Percentiles rank a stretch among this genome's conserved stretches.
Evolutionary conservation across 257 asterid species (phyloP).

Genomic region (Gardenia jasminoides): DNA sequence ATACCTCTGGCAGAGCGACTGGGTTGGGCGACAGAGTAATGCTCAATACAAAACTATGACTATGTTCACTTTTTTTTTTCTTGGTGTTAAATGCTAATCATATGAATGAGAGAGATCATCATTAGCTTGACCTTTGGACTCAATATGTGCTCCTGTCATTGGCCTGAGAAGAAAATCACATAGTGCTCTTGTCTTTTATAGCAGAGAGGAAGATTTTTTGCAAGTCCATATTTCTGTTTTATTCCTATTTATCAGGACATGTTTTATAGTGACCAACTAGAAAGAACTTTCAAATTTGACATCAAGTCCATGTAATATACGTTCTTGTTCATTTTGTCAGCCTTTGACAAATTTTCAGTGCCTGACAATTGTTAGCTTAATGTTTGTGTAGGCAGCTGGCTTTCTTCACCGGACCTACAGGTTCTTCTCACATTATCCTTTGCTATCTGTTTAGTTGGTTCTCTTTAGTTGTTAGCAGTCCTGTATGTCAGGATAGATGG

Average conservation of each 20-base stretch:
- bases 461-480: neutral
- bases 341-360: neutral
- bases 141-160: neutral
- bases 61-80: neutral
- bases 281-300: conserved; percentile 7
- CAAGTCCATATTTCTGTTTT: neutral
- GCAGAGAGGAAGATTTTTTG: neutral
- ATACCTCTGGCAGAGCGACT: conserved; percentile 79
- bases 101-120: neutral
- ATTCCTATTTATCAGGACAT: neutral
- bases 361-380: conserved; percentile 19
- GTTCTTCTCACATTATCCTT: conserved; percentile 26
- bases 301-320: neutral
- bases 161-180: neutral
- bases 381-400: conserved; percentile 68
- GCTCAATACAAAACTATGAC: conserved; percentile 21
- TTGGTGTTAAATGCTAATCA: neutral
- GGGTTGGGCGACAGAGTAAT: conserved; percentile 89
- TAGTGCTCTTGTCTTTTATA: neutral
- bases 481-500: neutral
- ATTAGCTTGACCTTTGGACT: neutral
- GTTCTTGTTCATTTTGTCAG: neutral
- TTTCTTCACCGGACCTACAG: conserved; percentile 77
- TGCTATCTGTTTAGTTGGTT: neutral
- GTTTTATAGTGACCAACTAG: neutral